A percentile compares a stretch with the other conserved stretches of the same genome.
phyloP scores from a whole-genome alignment of 176 grass and related monocot genomes.

The Puccinellia tenuiflora region DNA sequence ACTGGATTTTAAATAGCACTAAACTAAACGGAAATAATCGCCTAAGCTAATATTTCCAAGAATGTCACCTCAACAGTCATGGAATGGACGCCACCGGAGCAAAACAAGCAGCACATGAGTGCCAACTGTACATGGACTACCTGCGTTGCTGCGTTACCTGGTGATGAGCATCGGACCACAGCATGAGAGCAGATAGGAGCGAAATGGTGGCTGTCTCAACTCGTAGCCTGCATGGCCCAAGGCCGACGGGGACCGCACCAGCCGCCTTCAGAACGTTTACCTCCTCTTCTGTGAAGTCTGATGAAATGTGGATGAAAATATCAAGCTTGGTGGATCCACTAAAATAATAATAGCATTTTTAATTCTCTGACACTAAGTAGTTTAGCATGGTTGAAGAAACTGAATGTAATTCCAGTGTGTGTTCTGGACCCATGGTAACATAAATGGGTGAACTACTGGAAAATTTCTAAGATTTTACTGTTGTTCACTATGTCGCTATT shows the following conservation, averaged over 20 bases:
- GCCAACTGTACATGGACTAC: not conserved
- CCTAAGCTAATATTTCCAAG: not conserved
- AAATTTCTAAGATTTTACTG: no score
- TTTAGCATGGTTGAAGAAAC: not conserved
- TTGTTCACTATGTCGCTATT: no score
- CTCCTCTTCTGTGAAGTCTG: constrained; percentile 90
- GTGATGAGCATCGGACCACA: constrained; percentile 73
- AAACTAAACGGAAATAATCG: not conserved
- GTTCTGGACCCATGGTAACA: not conserved
- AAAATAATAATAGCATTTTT: not conserved
- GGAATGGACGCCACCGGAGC: not conserved
- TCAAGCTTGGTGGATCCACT: not conserved
- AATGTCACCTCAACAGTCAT: not conserved
- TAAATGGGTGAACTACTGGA: not conserved
- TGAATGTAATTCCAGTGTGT: not conserved
- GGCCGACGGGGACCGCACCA: constrained; percentile 56
- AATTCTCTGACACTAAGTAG: not conserved
- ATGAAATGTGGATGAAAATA: not conserved
- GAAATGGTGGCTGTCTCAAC: constrained; percentile 85
- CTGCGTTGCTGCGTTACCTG: not conserved
- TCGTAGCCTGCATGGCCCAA: constrained; percentile 69
- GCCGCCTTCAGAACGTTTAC: constrained; percentile 56
- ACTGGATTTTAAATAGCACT: not conserved
- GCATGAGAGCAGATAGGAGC: constrained; percentile 70
- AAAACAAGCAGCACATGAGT: not conserved